A percentile compares a stretch with the other conserved stretches of the same genome.
These are phyloP conservation scores for Phytophthora podocarpi DNA, from an alignment of 352 stramenopile species.

Conservation along the genomic window DNA sequence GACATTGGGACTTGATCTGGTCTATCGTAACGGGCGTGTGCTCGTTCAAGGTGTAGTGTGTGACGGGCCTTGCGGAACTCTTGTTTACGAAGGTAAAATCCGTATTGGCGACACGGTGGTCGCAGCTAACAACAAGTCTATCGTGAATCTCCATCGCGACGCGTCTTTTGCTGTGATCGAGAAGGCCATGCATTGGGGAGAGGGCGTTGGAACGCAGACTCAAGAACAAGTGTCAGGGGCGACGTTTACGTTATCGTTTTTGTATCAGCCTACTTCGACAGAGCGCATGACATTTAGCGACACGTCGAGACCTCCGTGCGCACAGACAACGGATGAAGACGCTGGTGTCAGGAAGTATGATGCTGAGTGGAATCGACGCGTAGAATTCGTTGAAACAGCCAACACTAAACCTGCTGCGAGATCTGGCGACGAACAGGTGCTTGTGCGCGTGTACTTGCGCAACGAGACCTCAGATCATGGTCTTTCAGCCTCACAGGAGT, in stretches of 20 bases:
- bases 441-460: conserved; percentile 77
- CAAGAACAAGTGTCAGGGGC: conserved; percentile 16
- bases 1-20: conserved; percentile 78
- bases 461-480: conserved; percentile 81
- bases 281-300: conserved; percentile 35
- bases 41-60: conserved; percentile 79
- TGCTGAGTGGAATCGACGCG: conserved; percentile 83
- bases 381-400: conserved; percentile 74
- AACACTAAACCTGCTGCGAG: conserved; percentile 27
- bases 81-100: conserved; percentile 72
- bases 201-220: conserved; percentile 18
- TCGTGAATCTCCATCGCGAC: conserved; percentile 83
- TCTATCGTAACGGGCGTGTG: conserved; percentile 79
- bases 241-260: conserved; percentile 73
- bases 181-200: conserved; percentile 50
- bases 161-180: conserved; percentile 81
- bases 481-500: conserved; percentile 75
- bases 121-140: conserved; percentile 77
- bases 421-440: conserved; percentile 45
- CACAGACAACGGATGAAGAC: conserved; percentile 30
- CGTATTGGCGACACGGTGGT: conserved; percentile 81
- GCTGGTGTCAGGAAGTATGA: conserved; percentile 51
- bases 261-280: conserved; percentile 55
- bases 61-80: conserved; percentile 59
- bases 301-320: conserved; percentile 32